Evolutionary conservation across 1,139 yeast species (phyloP).

Genomic region (Candida sp.): DNA sequence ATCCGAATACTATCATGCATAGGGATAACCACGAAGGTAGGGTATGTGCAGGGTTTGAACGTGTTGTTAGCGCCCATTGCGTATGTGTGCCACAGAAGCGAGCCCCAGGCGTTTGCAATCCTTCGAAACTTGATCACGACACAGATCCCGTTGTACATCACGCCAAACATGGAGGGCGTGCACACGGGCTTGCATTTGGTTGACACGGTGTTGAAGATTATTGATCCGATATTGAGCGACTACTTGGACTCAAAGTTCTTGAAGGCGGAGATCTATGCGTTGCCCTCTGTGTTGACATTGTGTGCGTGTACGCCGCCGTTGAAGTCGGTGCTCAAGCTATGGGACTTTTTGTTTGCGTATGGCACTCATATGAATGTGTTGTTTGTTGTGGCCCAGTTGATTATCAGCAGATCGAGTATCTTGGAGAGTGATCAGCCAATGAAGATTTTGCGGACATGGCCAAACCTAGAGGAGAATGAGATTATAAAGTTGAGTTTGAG

Average conservation of each 20-base stretch:
- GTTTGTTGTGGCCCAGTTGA: slow-evolving; percentile 84
- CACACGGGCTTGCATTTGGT: slow-evolving; percentile 76
- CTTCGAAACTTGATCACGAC: slow-evolving; percentile 60
- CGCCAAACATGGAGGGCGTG: slow-evolving; percentile 82
- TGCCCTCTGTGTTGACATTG: slow-evolving; percentile 85
- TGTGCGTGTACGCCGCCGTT: slow-evolving; percentile 93
- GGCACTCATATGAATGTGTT: slow-evolving; percentile 90
- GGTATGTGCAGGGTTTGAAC: slow-evolving; percentile 92
- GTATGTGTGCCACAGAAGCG: slow-evolving; percentile 71
- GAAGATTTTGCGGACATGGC: slow-evolving; percentile 74
- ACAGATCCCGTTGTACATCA: slow-evolving; percentile 79
- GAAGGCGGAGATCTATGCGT: slow-evolving; percentile 86
- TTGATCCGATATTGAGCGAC: slow-evolving; percentile 74
- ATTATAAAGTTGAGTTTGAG: slow-evolving; percentile 81
- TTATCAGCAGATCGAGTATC: slow-evolving; percentile 66
- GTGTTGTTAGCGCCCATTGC: slow-evolving; percentile 87
- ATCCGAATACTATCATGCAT: slow-evolving; percentile 75
- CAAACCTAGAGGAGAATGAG: slow-evolving; percentile 72
- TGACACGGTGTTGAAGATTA: slow-evolving; percentile 69
- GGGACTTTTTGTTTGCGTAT: slow-evolving; percentile 94
- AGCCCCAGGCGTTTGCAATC: slow-evolving; percentile 84
- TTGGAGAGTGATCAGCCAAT: slow-evolving; percentile 70
- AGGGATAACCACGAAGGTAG: slow-evolving; percentile 58
- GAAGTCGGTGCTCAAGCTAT: slow-evolving; percentile 70
- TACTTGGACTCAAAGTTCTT: slow-evolving; percentile 65